phyloP scores from a whole-genome alignment of 2,329 filamentous ascomycete species.

The Mycosphaerella sp. region DNA sequence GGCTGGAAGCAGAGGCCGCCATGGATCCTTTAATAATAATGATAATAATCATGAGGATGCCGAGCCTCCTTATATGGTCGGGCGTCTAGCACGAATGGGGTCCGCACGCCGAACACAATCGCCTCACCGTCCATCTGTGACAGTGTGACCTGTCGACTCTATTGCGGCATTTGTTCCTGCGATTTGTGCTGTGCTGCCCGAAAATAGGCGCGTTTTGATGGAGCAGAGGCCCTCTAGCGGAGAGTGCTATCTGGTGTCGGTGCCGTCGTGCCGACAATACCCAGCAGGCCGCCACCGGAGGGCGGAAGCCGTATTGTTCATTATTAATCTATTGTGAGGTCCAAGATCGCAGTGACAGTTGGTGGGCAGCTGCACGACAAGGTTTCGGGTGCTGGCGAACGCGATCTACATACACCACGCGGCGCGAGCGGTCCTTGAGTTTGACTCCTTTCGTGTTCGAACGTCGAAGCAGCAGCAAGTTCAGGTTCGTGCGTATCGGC shows the following conservation, averaged over 20 bases:
- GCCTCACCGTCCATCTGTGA: neutral
- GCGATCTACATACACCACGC: too few relatives aligned
- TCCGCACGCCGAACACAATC: slow-evolving; percentile 5
- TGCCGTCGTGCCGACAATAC: neutral
- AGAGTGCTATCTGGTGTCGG: neutral
- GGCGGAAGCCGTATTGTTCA: neutral
- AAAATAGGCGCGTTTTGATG: neutral
- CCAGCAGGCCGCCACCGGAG: neutral
- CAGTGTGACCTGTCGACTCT: neutral
- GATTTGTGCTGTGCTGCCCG: neutral
- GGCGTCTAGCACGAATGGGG: slow-evolving; percentile 10
- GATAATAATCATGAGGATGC: slow-evolving; percentile 4
- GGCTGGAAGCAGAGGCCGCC: neutral
- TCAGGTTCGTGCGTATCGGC: neutral
- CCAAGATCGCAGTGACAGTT: too few relatives aligned
- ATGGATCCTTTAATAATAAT: slow-evolving; percentile 4
- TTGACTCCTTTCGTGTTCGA: too few relatives aligned
- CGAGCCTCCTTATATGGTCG: slow-evolving; percentile 5
- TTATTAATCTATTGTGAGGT: neutral
- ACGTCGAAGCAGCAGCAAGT: too few relatives aligned
- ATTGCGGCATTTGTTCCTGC: neutral
- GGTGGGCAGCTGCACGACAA: too few relatives aligned
- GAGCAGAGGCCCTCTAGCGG: neutral
- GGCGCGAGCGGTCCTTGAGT: too few relatives aligned
- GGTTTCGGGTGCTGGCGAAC: too few relatives aligned